These are phyloP conservation scores for Malassezia cuniculi DNA, from an alignment of 1,284 basidiomycete species.

Conservation along the genomic window DNA sequence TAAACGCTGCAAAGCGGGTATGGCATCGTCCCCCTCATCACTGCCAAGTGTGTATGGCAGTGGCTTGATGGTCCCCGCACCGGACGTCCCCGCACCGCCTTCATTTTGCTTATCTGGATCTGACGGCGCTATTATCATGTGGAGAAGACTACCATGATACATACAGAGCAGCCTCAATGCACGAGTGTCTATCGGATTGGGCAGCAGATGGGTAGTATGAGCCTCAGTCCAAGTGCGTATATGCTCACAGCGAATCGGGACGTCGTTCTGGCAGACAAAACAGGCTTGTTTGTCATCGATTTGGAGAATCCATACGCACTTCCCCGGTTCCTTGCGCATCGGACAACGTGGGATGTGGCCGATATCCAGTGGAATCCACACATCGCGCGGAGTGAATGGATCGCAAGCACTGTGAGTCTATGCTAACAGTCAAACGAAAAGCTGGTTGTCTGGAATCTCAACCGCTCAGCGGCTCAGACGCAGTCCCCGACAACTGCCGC, in stretches of 20 bases:
- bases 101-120: no score
- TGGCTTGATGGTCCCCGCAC: no score
- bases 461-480: slow-evolving; percentile 20
- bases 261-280: slow-evolving; percentile 50
- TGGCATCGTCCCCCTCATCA: no score
- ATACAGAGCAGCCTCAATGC: no score
- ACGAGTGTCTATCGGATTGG: no score
- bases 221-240: slow-evolving; percentile 28
- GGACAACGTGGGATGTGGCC: slow-evolving; percentile 90
- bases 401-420: slow-evolving; percentile 64
- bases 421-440: slow-evolving; percentile 64
- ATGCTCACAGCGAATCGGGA: slow-evolving; percentile 26
- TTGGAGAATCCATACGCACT: slow-evolving; percentile 71
- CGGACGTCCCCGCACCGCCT: no score
- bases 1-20: background rate
- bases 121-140: no score
- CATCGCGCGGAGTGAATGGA: slow-evolving; percentile 65
- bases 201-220: slow-evolving; percentile 44
- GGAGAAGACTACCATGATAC: no score
- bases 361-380: slow-evolving; percentile 93
- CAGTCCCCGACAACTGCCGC: background rate
- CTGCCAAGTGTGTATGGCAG: no score
- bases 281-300: slow-evolving; percentile 92
- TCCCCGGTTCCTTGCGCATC: slow-evolving; percentile 84
- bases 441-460: slow-evolving; percentile 88